Evolutionary conservation across 352 stramenopile species (phyloP), one percentile per base, ranked within the genome.

Genomic region (Phytophthora capsici): DNA sequence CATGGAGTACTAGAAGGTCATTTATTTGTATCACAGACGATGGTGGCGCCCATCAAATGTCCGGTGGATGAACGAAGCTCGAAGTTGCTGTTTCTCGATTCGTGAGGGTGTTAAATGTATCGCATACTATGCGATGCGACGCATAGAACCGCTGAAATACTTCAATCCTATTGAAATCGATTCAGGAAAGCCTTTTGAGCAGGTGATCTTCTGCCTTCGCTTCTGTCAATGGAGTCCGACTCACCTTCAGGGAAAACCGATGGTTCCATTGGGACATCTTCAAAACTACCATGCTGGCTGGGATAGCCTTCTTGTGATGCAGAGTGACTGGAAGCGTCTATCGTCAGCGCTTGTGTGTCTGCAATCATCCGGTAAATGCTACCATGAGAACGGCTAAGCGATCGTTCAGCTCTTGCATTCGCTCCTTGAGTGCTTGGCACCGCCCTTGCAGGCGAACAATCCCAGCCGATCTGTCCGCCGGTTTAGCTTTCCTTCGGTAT

Each of bases 151-250:
- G 28, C 28, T 34, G 28, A 8, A 28, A 28, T 34, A 14, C 3
- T 13, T 14, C 28, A 14, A 34, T 43, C 14, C 8, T 19, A 43
- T 43, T 43, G 36, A 38, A 85, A 75, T 2, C 75, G 66, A 51
- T 82, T 79, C 28, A 90, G 37, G 36, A 90, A 90, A 13, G 78
- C 82, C 23, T 90, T 83, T 54, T 90, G 82, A 1, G 82, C 82
- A n/a, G 82, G 82, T 9, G 82, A 90, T 40, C 82, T 63, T 14
- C 62, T 66, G 17, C 52, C 41, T 9, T 23, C 64, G 22, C 19
- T 57, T 57, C n/a, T 50, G 32, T 22, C 45, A 58, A 54, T 52
- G 20, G 45, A 57, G 17, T 56, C 63, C 23, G 60, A 61, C 40
- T 46, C 37, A 38, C 17, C 55, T 3, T 55, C 45, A 16, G 32